Evolutionary conservation across 2,329 filamentous ascomycete genomes (phyloP).

Genomic region (Cephalotrichum gorgonifer): DNA sequence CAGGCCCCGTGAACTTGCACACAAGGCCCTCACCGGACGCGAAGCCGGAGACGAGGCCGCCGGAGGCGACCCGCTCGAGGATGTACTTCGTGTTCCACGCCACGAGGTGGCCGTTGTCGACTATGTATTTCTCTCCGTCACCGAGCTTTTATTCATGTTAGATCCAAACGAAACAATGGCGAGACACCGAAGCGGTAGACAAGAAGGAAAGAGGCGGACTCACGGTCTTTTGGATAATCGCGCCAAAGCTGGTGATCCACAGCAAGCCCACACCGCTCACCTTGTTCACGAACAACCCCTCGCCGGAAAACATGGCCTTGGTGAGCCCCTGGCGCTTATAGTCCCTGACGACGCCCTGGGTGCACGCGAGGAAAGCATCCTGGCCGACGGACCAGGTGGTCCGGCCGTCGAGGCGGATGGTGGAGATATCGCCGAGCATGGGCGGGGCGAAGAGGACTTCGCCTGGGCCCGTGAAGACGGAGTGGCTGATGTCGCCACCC

Average conservation of each 20-base stretch:
- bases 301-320: slow-evolving; percentile 90
- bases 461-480: slow-evolving; percentile 78
- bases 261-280: slow-evolving; percentile 70
- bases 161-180: not conserved
- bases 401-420: slow-evolving; percentile 60
- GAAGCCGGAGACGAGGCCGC: slow-evolving; percentile 83
- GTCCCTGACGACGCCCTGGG: slow-evolving; percentile 78
- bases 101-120: slow-evolving; percentile 87
- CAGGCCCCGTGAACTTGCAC: slow-evolving; percentile 88
- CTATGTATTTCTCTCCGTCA: slow-evolving; percentile 76
- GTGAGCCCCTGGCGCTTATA: slow-evolving; percentile 76
- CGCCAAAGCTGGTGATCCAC: slow-evolving; percentile 89
- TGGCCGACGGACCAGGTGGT: slow-evolving; percentile 78
- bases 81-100: slow-evolving; percentile 96
- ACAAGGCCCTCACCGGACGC: slow-evolving; percentile 79
- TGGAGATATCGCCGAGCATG: slow-evolving; percentile 75
- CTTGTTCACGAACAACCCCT: slow-evolving; percentile 85
- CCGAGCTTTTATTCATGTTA: slow-evolving; percentile 27
- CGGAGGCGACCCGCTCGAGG: slow-evolving; percentile 80
- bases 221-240: slow-evolving; percentile 89
- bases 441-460: slow-evolving; percentile 78
- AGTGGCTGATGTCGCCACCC: slow-evolving; percentile 68
- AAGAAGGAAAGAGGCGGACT: slow-evolving; percentile 23
- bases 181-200: not conserved
- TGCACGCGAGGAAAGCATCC: slow-evolving; percentile 77